These are phyloP conservation scores for Rossbeevera mucosa DNA, from an alignment of 768 basidiomycete genomes.

Conservation along the genomic window DNA sequence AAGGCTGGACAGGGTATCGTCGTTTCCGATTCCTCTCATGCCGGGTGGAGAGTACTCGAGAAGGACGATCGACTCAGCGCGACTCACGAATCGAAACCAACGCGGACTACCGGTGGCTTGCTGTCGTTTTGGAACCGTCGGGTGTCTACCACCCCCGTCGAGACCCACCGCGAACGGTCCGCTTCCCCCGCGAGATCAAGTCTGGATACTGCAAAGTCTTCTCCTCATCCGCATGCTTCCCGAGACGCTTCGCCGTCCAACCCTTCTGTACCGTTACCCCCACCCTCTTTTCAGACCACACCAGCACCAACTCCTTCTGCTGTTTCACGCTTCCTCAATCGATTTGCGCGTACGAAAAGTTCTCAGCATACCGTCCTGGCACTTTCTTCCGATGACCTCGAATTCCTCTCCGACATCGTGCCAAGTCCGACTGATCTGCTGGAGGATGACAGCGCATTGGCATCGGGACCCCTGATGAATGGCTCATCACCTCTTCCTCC, in stretches of 20 bases:
- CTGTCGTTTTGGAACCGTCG: constrained; percentile 69
- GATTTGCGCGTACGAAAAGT: constrained; percentile 55
- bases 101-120: constrained; percentile 50
- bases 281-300: constrained; percentile 5
- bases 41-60: constrained; percentile 70
- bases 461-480: constrained; percentile 39
- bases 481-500: constrained; percentile 38
- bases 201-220: constrained; percentile 23
- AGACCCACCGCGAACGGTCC: constrained; percentile 17
- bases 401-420: constrained; percentile 69
- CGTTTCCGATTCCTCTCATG: constrained; percentile 49
- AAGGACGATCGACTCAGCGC: constrained; percentile 38
- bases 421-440: constrained; percentile 47
- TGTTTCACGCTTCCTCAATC: constrained; percentile 77
- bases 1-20: constrained; percentile 47
- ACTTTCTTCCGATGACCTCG: constrained; percentile 75
- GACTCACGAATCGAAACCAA: constrained; percentile 40
- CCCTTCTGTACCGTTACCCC: constrained; percentile 10
- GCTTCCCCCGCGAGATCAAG: constrained; percentile 29
- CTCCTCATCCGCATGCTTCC: constrained; percentile 5
- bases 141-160: constrained; percentile 21
- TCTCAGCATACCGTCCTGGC: constrained; percentile 53
- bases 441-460: constrained; percentile 31
- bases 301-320: constrained; percentile 49
- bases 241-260: constrained; percentile 16